Evolutionary conservation across 176 grass and related monocot genomes (phyloP), one percentile per base, ranked within the genome.

Genomic region (Thalia dealbata): DNA sequence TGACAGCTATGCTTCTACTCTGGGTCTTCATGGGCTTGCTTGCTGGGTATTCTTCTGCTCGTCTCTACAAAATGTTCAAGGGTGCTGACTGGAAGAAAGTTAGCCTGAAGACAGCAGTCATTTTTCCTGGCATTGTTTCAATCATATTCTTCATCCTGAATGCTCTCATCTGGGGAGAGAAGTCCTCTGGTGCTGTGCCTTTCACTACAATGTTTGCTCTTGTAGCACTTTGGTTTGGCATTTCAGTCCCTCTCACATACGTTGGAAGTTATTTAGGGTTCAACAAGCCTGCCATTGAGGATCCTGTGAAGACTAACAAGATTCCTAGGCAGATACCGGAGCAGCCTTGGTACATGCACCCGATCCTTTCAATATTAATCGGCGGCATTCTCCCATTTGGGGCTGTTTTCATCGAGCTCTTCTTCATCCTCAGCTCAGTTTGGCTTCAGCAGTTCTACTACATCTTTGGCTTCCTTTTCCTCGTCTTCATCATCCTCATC

Each of bases 401-500:
- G 3, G 93, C 89, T 38, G 85, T 97, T 43, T 97, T 97, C 72
- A 90, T 97, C 10, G 89, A 92, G 76, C 85, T 97, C 81, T 97
- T 97, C 82, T 92, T 97, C 89, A 92, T 97, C 72, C 84, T 97
- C 65, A 97, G 89, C n/a, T 91, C 93, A 7, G 84, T 97, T 58
- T 91, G 89, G 89, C 79, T 92, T 25, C 83, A 92, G 61, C 93
- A 97, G 71, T 97, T 97, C 81, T 97, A 97, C 83, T 90, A 97
- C 78, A 92, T 97, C 44, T 97, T 97, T 0, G 89, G 93, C 1
- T 92, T 97, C 76, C 85, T 97, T n/a, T 88, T 92, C 81, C 82
- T 97, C 3, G 86, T 92, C 25, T 92, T 97, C 38, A 30, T 84
- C 41, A 97, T 97, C 76, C 76, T 97, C 24, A 72, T 86, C 1